Evolutionary conservation across 2,329 filamentous ascomycete species (phyloP).

Genomic region (Botryotinia narcissicola): DNA sequence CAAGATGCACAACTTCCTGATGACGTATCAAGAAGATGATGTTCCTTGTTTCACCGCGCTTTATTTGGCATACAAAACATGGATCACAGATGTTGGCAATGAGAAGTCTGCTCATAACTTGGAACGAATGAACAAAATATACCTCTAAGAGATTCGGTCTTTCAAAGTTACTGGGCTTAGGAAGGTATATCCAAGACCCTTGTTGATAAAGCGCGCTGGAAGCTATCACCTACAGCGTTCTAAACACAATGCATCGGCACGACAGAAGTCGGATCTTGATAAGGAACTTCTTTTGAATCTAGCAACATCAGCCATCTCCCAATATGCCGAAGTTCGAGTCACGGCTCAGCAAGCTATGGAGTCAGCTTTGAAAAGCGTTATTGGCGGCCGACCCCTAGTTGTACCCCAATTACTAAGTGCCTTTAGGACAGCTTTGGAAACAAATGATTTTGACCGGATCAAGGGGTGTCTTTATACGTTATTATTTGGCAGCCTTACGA

Average conservation of each 20-base stretch:
- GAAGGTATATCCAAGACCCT: constrained; percentile 86
- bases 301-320: constrained; percentile 82
- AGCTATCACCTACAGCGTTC: constrained; percentile 93
- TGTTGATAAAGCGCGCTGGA: constrained; percentile 90
- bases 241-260: constrained; percentile 85
- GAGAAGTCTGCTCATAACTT: constrained; percentile 92
- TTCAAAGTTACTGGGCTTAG: constrained; percentile 93
- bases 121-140: constrained; percentile 79
- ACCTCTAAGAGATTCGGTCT: constrained; percentile 81
- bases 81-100: constrained; percentile 97
- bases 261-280: constrained; percentile 87
- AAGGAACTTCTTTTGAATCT: constrained; percentile 81
- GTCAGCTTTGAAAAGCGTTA: constrained; percentile 86
- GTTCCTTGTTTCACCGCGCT: constrained; percentile 92
- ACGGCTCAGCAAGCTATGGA: constrained; percentile 91
- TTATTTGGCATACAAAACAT: constrained; percentile 88
- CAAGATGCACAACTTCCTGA: constrained; percentile 79
- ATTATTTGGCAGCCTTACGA: constrained; percentile 82
- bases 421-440: constrained; percentile 73
- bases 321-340: constrained; percentile 93
- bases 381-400: constrained; percentile 82
- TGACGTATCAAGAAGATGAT: constrained; percentile 85
- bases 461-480: constrained; percentile 93
- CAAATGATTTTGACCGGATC: constrained; percentile 83
- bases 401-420: constrained; percentile 83